Base-by-base conservation (phyloP, 2,329 filamentous ascomycete species). In the Metarhizium brunneum region DNA sequence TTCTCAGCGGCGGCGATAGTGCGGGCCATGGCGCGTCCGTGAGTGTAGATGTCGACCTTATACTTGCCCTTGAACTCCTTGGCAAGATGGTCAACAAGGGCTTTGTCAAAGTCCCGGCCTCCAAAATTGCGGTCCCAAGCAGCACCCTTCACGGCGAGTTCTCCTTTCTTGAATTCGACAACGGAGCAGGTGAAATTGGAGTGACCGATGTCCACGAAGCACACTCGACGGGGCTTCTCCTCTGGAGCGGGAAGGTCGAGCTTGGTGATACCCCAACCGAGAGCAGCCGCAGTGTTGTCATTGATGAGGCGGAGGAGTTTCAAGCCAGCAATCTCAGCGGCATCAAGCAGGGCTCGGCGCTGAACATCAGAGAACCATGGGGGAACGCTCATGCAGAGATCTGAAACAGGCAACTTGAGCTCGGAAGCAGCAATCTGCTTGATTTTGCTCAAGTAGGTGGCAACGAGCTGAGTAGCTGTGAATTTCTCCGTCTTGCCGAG, bases 231-330 rank as follows among this genome's bases (percentile, higher is more conserved):
- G 58, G 94, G 92, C 79, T 90, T 90, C 84, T 97, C 92, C 66
- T 97, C 94, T 47, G 87, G 81, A 32, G 78, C 77, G 56, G 92
- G 94, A 38, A 99, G 85, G 72, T 99, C 94, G 59, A 92, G 81
- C 81, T 99, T 97, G 66, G 94, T 96, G 78, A 99, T 97, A 71
- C 94, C 94, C 73, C 91, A 99, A 62, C 94, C 94, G 49, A 99
- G 85, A 60, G 94, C 94, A 61, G 92, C 91, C 58, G 94, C 94
- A 53, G 94, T 97, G 63, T 90, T 96, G 76, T 97, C 94, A 77
- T 99, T 99, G 81, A 99, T 95, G 60, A 99, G 81, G 59, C 94
- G 86, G 61, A 99, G 86, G 43, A 92, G 80, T 77, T 95, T 96
- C 66, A 99, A 81, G 58, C 92, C 92, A 57, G 92, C 90, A 65